A percentile compares a stretch with the other conserved stretches of the same genome.
Evolutionary conservation across 306 rosid species (phyloP).

Genomic region (Crataegus laevigata): DNA sequence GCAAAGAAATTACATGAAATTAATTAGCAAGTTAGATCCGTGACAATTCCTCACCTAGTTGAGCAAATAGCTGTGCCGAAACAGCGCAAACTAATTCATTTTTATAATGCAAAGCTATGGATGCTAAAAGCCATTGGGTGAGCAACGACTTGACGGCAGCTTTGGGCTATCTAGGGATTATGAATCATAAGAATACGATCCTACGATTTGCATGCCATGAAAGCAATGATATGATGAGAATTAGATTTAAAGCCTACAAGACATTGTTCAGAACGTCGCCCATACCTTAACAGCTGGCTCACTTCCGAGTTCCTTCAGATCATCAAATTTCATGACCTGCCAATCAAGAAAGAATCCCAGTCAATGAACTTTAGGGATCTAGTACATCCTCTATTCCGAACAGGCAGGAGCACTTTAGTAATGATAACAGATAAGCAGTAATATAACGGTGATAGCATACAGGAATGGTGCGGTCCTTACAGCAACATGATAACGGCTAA

Average conservation of each 20-base stretch:
- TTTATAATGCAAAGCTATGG: neutral
- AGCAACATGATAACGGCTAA: neutral
- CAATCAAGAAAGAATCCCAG: constrained; percentile 15
- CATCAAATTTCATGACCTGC: constrained; percentile 95
- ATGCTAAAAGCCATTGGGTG: neutral
- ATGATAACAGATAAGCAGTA: neutral
- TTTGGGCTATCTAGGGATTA: neutral
- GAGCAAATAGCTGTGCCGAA: neutral
- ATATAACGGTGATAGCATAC: neutral
- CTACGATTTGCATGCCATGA: neutral
- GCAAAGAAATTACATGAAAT: neutral
- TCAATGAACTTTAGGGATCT: neutral
- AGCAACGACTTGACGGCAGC: neutral
- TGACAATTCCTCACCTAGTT: neutral
- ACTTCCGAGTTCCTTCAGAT: constrained; percentile 84
- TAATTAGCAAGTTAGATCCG: neutral
- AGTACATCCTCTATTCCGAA: neutral
- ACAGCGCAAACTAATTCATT: neutral
- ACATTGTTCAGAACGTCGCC: neutral
- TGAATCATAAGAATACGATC: neutral
- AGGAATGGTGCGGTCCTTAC: neutral
- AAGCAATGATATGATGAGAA: neutral
- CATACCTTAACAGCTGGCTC: constrained; percentile 91
- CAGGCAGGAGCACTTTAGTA: neutral
- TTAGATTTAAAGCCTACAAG: neutral